These are phyloP conservation scores for Diaporthe helianthi DNA, from an alignment of 2,329 filamentous ascomycete species.

Conservation along the genomic window DNA sequence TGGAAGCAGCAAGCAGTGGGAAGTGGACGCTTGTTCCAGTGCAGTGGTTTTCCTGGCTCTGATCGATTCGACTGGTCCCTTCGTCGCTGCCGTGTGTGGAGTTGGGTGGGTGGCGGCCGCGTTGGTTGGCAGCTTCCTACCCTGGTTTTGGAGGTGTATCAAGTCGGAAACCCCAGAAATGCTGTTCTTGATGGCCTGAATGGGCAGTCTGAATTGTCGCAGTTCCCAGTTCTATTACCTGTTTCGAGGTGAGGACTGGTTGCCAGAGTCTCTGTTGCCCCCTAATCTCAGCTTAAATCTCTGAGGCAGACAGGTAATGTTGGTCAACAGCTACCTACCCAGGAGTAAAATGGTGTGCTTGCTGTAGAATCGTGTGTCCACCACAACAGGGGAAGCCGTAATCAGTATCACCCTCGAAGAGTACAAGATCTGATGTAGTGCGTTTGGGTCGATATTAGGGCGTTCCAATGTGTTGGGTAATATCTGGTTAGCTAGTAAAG, in stretches of 20 bases:
- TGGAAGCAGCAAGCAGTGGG: background rate
- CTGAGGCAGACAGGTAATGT: slow-evolving; percentile 5
- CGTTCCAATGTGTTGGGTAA: slow-evolving; percentile 19
- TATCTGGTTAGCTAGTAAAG: slow-evolving; percentile 17
- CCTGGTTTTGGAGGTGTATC: slow-evolving; percentile 1
- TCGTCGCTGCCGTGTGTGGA: slow-evolving; percentile 15
- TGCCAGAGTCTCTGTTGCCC: background rate
- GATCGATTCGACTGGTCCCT: slow-evolving; percentile 14
- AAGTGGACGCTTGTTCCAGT: background rate
- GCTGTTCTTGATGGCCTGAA: background rate
- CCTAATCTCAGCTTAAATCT: background rate
- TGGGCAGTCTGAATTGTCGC: background rate
- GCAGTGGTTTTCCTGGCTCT: background rate
- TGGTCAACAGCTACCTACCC: background rate
- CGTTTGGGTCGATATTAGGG: background rate
- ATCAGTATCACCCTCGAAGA: slow-evolving; percentile 3
- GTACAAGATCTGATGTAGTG: slow-evolving; percentile 28
- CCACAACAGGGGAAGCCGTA: background rate
- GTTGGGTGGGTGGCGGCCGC: background rate
- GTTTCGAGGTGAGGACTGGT: background rate
- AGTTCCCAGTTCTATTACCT: background rate
- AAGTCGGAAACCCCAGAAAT: background rate
- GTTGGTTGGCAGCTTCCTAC: slow-evolving; percentile 25
- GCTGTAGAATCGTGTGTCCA: background rate
- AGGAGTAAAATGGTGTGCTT: slow-evolving; percentile 2